These are phyloP conservation scores for Clavariopsis aquatica DNA, from an alignment of 495 filamentous ascomycete species.

Conservation along the genomic window DNA sequence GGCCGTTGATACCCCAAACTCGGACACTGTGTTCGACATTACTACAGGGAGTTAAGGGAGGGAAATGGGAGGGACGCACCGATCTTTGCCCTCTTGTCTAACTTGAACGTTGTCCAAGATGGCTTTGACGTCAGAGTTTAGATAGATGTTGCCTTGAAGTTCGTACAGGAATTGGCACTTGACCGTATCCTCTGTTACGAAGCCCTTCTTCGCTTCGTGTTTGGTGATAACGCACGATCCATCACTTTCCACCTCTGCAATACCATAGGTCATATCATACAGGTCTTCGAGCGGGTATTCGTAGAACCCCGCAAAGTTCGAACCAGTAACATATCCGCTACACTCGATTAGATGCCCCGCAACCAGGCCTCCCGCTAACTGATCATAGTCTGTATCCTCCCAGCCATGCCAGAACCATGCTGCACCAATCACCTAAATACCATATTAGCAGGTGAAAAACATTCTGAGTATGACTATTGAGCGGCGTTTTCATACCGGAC, in stretches of 20 bases:
- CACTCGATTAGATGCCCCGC: constrained; percentile 63
- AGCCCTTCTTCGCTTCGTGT: constrained; percentile 40
- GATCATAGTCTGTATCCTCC: constrained; percentile 43
- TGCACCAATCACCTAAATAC: constrained; percentile 26
- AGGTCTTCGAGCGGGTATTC: constrained; percentile 28
- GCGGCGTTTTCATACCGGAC: constrained; percentile 23
- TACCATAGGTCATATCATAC: constrained; percentile 56
- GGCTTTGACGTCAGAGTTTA: constrained; percentile 60
- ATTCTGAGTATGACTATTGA: not conserved
- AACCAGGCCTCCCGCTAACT: constrained; percentile 56
- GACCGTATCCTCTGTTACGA: constrained; percentile 53
- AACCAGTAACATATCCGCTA: constrained; percentile 55
- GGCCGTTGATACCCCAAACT: constrained; percentile 51
- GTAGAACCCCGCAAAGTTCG: constrained; percentile 62
- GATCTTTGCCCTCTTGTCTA: constrained; percentile 33
- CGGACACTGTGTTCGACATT: constrained; percentile 43
- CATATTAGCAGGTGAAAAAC: not conserved
- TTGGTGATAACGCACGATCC: constrained; percentile 53
- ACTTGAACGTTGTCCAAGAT: constrained; percentile 54
- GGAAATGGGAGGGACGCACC: constrained; percentile 5
- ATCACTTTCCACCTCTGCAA: constrained; percentile 56
- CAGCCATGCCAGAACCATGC: constrained; percentile 34
- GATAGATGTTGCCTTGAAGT: constrained; percentile 60
- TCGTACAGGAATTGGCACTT: constrained; percentile 62
- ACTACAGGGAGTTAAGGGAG: not conserved